Evolutionary conservation across 768 basidiomycete genomes (phyloP).

Genomic region (Brasilioporus rufonigricans): DNA sequence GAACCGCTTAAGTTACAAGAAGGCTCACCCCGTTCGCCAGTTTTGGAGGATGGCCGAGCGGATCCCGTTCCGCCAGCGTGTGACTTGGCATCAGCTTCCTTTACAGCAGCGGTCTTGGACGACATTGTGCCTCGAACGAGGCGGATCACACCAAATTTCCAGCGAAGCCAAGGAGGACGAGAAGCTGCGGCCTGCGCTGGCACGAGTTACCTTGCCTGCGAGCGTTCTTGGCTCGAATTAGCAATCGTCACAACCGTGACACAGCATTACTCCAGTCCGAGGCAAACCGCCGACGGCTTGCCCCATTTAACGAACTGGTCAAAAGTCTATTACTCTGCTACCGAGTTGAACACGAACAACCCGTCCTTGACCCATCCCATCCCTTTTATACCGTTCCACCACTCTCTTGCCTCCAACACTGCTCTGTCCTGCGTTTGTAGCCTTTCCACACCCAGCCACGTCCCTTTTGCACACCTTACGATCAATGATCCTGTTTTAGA

Average conservation of each 20-base stretch:
- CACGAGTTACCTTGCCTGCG: background rate
- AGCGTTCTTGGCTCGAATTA: conserved; percentile 2
- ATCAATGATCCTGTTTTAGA: conserved; percentile 39
- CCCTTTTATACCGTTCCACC: conserved; percentile 72
- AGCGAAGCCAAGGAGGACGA: conserved; percentile 3
- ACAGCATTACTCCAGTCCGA: background rate
- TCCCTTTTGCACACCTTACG: conserved; percentile 53
- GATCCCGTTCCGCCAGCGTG: conserved; percentile 7
- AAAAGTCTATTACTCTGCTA: background rate
- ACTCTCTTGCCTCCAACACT: conserved; percentile 56
- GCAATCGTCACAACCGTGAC: conserved; percentile 19
- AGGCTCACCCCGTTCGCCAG: conserved; percentile 32
- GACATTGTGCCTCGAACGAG: conserved; percentile 20
- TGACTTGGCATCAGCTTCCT: conserved; percentile 19
- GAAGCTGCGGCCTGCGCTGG: background rate
- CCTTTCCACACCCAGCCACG: conserved; percentile 50
- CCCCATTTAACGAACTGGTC: no score
- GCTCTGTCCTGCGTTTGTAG: conserved; percentile 64
- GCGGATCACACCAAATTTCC: conserved; percentile 12
- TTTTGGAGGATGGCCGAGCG: conserved; percentile 17
- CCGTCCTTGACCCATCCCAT: conserved; percentile 26
- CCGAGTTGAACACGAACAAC: conserved; percentile 7
- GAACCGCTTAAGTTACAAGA: background rate
- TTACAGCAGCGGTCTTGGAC: conserved; percentile 11
- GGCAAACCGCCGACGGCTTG: no score